A percentile compares a stretch with the other conserved stretches of the same genome.
Evolutionary conservation across 2,329 filamentous ascomycete genomes (phyloP).

Genomic region (Colletotrichum lindemuthianum): DNA sequence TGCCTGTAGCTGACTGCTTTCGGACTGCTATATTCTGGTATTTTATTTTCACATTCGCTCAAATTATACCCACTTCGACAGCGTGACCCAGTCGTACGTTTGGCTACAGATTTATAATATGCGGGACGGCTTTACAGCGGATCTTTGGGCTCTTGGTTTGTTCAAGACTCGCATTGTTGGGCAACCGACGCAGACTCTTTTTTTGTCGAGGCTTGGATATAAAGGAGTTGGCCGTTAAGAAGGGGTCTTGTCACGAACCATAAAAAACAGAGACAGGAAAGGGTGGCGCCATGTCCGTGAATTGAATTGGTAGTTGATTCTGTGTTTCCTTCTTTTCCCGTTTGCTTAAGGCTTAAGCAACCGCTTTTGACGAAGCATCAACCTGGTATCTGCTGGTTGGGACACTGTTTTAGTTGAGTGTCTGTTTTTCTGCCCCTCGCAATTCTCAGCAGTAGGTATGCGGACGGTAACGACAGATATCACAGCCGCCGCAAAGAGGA

Average conservation of each 20-base stretch:
- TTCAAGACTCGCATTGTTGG: slow-evolving; percentile 36
- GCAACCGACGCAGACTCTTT: slow-evolving; percentile 28
- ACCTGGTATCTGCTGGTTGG: background rate
- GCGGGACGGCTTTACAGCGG: slow-evolving; percentile 15
- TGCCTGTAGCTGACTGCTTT: background rate
- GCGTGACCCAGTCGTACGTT: slow-evolving; percentile 20
- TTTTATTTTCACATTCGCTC: slow-evolving; percentile 21
- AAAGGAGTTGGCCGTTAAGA: slow-evolving; percentile 12
- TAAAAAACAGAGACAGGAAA: slow-evolving; percentile 16
- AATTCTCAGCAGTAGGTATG: background rate
- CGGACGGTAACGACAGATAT: too few species aligned
- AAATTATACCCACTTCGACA: slow-evolving; percentile 28
- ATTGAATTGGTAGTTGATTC: background rate
- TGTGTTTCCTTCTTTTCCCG: slow-evolving; percentile 1
- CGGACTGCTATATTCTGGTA: background rate
- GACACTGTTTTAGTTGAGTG: background rate
- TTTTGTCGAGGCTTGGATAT: slow-evolving; percentile 6
- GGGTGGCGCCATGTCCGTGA: background rate
- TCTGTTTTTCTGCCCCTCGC: background rate
- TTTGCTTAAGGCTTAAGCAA: background rate
- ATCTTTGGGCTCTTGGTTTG: slow-evolving; percentile 12
- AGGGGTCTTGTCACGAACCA: slow-evolving; percentile 10
- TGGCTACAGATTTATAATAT: slow-evolving; percentile 31
- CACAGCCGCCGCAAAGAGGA: too few species aligned
- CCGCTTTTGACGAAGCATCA: background rate